phyloP scores from a whole-genome alignment of 306 rosid genomes.

The Quercus ilex region DNA sequence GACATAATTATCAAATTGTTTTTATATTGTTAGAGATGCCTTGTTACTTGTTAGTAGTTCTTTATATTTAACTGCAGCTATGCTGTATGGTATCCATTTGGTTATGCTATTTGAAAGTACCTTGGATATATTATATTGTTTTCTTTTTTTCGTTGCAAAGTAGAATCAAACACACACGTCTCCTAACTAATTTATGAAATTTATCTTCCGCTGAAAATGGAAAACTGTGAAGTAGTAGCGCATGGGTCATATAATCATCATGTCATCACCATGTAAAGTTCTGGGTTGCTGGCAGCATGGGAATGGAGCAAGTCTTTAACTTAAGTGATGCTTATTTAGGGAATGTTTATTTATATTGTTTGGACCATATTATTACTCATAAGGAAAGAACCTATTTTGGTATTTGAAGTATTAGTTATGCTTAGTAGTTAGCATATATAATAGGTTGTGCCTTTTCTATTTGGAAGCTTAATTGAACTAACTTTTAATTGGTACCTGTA shows the following conservation, averaged over 20 bases:
- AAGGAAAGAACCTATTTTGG: no score
- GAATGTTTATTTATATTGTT: not conserved
- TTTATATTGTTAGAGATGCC: not conserved
- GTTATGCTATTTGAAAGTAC: not conserved
- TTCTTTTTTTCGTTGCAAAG: not conserved
- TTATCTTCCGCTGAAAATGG: not conserved
- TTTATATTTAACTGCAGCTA: not conserved
- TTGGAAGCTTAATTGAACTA: no score
- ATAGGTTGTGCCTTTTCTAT: no score
- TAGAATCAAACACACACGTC: not conserved
- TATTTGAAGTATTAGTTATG: no score
- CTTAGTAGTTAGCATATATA: no score
- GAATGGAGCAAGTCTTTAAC: not conserved
- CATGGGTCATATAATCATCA: not conserved
- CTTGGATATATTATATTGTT: not conserved
- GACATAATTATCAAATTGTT: not conserved
- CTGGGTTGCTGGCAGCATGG: not conserved
- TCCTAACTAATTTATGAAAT: not conserved
- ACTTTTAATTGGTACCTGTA: no score
- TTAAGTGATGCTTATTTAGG: not conserved
- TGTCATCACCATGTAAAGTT: not conserved
- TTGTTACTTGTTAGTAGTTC: not conserved
- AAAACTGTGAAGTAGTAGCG: not conserved
- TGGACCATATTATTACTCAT: not conserved
- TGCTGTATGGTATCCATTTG: conserved; percentile 2